Evolutionary conservation across 352 stramenopile genomes (phyloP).

Genomic region (Phytophthora sansomeana): DNA sequence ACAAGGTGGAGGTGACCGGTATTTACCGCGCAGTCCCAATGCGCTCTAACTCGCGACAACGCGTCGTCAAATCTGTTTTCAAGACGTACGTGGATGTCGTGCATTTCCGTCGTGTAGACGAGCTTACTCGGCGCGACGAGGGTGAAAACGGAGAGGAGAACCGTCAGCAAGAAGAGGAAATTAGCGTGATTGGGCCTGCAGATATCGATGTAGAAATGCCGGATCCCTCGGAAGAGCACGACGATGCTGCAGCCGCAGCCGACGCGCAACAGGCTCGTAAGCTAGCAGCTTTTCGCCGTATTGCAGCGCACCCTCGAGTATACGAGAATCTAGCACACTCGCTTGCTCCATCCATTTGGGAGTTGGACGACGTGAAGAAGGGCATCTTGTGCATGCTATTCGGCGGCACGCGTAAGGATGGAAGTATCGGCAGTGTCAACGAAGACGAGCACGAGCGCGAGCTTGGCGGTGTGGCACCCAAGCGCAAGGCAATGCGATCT

Average conservation of each 20-base stretch:
- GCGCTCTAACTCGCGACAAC: slow-evolving; percentile 93
- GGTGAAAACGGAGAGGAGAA: slow-evolving; percentile 38
- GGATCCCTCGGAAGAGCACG: slow-evolving; percentile 45
- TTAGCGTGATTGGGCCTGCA: slow-evolving; percentile 36
- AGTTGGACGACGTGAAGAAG: slow-evolving; percentile 99
- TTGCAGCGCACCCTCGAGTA: slow-evolving; percentile 80
- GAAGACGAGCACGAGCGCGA: slow-evolving; percentile 46
- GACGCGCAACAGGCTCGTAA: slow-evolving; percentile 63
- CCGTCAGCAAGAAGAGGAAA: slow-evolving; percentile 18
- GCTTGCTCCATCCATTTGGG: slow-evolving; percentile 89
- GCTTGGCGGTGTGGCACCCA: slow-evolving; percentile 49
- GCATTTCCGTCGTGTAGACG: slow-evolving; percentile 95
- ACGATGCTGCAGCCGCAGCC: slow-evolving; percentile 51
- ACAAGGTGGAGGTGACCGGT: slow-evolving; percentile 97
- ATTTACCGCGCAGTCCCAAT: slow-evolving; percentile 97
- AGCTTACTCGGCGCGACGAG: slow-evolving; percentile 64
- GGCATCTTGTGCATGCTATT: slow-evolving; percentile 99
- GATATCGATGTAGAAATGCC: slow-evolving; percentile 48
- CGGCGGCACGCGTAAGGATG: slow-evolving; percentile 93
- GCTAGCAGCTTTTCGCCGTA: slow-evolving; percentile 73
- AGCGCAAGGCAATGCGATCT: slow-evolving; percentile 85
- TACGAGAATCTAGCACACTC: slow-evolving; percentile 88
- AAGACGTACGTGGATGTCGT: slow-evolving; percentile 99
- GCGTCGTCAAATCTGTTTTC: slow-evolving; percentile 97
- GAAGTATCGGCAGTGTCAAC: slow-evolving; percentile 53